Evolutionary conservation across 345 rosid species (phyloP), one percentile per base, ranked within the genome.

Genomic region (Hibiscus mutabilis): DNA sequence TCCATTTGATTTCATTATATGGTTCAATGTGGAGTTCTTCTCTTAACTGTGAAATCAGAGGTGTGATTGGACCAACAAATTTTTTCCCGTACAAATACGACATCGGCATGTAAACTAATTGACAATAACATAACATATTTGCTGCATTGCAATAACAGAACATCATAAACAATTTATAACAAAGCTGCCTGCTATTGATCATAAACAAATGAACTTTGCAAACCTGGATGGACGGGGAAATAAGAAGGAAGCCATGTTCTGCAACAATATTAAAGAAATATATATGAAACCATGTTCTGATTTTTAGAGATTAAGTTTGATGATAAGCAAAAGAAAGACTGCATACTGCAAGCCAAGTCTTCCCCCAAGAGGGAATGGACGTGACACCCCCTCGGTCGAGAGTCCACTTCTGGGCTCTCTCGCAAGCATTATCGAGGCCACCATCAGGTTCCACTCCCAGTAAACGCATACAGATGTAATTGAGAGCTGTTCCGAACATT

Each of bases 141-240:
- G 80, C 89, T 70, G 65, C 52, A 40, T 31, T 33, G 35, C 6
- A 33, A 33, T 4, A 33, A 25, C 29, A 25, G 29, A 25, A 25
- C 29, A 25, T 25, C 29, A 2, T 25, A 25, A 25, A 25, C 29
- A 25, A 25, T 25, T 25, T 25, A 25, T 25, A 25, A 25, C 5
- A 29, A 29, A 29, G 33, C 33, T 29, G 33, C 33, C 3, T n/a
- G n/a, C n/a, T n/a, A 29, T 4, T 29, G 33, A 29, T 29, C 5
- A 29, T 29, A 29, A 29, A 4, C 4, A 29, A 29, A 29, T 29
- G 33, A 29, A 29, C 33, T 29, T 29, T 6, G 11, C 53, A 11
- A 42, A 84, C 90, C 84, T 77, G 88, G 91, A 76, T 82, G 84
- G 75, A 87, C 53, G 52, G 81, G 84, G 60, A 83, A 80, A 72